Base-by-base conservation (phyloP, 495 filamentous ascomycete genomes). In the Entonaema liquescens region DNA sequence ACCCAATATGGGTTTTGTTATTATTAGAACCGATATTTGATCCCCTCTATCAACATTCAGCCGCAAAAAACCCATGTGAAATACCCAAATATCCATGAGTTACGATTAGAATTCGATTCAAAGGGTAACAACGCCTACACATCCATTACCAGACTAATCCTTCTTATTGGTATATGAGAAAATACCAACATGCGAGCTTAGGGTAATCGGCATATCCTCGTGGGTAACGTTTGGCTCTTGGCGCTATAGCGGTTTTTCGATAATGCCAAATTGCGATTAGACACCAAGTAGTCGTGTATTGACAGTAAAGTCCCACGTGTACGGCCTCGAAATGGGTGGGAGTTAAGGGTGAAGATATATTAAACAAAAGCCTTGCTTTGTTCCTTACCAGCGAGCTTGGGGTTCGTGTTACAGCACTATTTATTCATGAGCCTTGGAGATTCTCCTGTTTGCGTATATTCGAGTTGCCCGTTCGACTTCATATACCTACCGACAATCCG, bases 281-380 rank as follows among this genome's bases (percentile, higher is more conserved):
- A 54, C 54, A 53, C 17, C 50, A 63, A 53, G 62, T 71, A 71
- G 25, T 52, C 25, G 53, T 42, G 59, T 59, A 5, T 47, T 60
- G 49, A 59, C 38, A 47, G 57, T 12, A 55, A 63, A 33, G 5
- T 55, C 58, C 63, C 69, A 72, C 69, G 69, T 72, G 69, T 53
- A 62, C 53, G 15, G 47, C 49, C 21, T 12, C 6, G 23, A 40
- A 28, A 19, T 55, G 8, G 15, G n/a, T 17, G 59, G 40, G 47
- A 9, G 26, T 23, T 6, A 19, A 59, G 21, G n/a, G n/a, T n/a
- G n/a, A n/a, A 13, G 13, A 62, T 66, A 58, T 66, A 66, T 66
- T 35, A 23, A 54, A 59, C 25, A 62, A 47, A 0, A 33, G 19
- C 40, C 12, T 26, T 36, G 56, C 42, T 33, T 31, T 54, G 8